Conservation (phyloP, 371 early-diverging fungal species). For the Chytridium lagenaria region DNA sequence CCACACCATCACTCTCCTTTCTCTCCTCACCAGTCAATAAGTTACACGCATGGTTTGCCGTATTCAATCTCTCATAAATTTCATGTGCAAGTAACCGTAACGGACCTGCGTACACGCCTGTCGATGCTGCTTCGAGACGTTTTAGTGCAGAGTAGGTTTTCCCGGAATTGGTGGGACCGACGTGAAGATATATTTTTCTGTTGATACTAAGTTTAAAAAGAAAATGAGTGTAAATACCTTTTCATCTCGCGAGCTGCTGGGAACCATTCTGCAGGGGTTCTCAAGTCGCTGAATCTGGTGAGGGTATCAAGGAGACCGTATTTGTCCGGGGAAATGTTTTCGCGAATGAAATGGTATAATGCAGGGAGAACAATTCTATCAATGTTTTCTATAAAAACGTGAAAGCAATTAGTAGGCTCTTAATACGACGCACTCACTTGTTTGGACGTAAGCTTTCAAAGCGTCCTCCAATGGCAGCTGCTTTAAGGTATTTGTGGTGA, state of each 20-base stretch:
- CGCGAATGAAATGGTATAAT: conserved; percentile 22
- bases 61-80: conserved; percentile 85
- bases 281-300: conserved; percentile 71
- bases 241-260: conserved; percentile 64
- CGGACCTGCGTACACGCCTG: conserved; percentile 91
- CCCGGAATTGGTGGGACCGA: conserved; percentile 97
- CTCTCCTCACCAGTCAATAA: conserved; percentile 93
- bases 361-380: conserved; percentile 29
- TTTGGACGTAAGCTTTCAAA: neutral
- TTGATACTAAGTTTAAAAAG: neutral
- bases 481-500: neutral
- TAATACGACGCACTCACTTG: neutral
- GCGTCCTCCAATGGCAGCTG: neutral
- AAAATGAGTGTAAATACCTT: neutral
- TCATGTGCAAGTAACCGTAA: conserved; percentile 93
- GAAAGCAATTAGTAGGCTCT: neutral
- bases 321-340: conserved; percentile 22
- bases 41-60: conserved; percentile 74
- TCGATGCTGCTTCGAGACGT: conserved; percentile 60
- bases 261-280: conserved; percentile 83
- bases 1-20: conserved; percentile 60
- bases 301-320: conserved; percentile 51
- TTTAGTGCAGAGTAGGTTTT: conserved; percentile 91
- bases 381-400: conserved; percentile 20
- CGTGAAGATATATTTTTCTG: conserved; percentile 85